These are phyloP conservation scores for Trametes hirsuta DNA, from an alignment of 1,284 basidiomycete species.

Conservation along the genomic window DNA sequence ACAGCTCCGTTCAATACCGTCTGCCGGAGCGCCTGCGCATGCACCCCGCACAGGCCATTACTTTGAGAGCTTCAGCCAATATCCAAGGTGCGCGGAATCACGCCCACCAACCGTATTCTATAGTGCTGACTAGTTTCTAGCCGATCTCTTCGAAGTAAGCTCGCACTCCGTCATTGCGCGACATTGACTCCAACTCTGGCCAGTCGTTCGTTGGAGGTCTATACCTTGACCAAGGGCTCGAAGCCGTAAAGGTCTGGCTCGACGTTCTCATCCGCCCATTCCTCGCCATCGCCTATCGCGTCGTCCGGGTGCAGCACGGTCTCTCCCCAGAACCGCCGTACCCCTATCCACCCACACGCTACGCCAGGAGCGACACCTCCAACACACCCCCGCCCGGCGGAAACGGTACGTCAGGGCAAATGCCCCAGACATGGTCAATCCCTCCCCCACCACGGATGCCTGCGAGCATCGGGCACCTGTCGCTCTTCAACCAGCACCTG, in stretches of 20 bases:
- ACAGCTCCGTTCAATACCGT: slow-evolving; percentile 63
- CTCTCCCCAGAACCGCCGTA: slow-evolving; percentile 42
- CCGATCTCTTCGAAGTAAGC: slow-evolving; percentile 75
- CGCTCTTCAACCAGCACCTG: slow-evolving; percentile 75
- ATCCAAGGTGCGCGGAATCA: slow-evolving; percentile 59
- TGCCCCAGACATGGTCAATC: slow-evolving; percentile 24
- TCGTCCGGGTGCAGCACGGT: slow-evolving; percentile 65
- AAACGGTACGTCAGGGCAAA: slow-evolving; percentile 10
- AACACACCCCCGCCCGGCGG: not conserved
- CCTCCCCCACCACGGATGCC: slow-evolving; percentile 33
- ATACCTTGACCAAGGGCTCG: slow-evolving; percentile 67
- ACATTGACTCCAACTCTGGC: not conserved
- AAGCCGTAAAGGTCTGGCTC: slow-evolving; percentile 60
- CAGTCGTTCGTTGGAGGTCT: slow-evolving; percentile 78
- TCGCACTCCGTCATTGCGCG: too few species aligned
- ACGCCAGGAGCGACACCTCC: slow-evolving; percentile 24
- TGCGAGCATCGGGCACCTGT: slow-evolving; percentile 60
- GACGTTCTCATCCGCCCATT: slow-evolving; percentile 64
- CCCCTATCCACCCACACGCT: slow-evolving; percentile 17
- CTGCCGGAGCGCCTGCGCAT: slow-evolving; percentile 61
- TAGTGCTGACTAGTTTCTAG: slow-evolving; percentile 39
- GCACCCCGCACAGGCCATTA: slow-evolving; percentile 71
- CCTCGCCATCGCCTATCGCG: slow-evolving; percentile 57
- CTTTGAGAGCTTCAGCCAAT: slow-evolving; percentile 62
- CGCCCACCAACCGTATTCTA: not conserved